Evolutionary conservation across 768 basidiomycete species (phyloP).

Genomic region (Phanerochaete sordida): DNA sequence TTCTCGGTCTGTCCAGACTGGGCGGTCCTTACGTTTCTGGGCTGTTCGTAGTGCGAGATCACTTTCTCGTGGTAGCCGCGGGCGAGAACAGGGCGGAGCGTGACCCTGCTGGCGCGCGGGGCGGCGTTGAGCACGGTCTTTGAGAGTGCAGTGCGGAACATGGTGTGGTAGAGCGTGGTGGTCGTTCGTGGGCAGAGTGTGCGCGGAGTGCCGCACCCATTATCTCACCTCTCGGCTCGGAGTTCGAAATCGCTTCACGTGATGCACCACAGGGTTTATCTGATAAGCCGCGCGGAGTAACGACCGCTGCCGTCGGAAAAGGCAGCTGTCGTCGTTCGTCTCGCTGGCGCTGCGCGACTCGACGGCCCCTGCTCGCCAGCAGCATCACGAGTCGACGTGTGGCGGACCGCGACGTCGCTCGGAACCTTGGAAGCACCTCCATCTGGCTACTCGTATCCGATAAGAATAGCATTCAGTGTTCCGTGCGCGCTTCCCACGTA

Average conservation of each 20-base stretch:
- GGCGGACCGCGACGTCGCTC: too few species aligned
- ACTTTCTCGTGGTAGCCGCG: conserved; percentile 95
- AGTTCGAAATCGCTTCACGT: conserved; percentile 5
- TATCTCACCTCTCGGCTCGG: conserved; percentile 4
- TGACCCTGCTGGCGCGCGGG: conserved; percentile 39
- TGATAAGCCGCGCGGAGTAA: conserved; percentile 6
- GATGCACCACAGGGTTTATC: background rate
- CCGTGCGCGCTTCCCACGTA: too few species aligned
- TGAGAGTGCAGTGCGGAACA: conserved; percentile 65
- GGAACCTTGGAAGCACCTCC: too few species aligned
- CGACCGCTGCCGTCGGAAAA: too few species aligned
- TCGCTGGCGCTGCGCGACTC: too few species aligned
- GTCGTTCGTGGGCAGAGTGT: conserved; percentile 24
- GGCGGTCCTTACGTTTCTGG: conserved; percentile 79
- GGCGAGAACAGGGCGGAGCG: conserved; percentile 47
- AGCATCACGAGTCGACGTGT: too few species aligned
- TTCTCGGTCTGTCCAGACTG: conserved; percentile 29
- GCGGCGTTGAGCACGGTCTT: conserved; percentile 43
- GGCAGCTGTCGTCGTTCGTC: background rate
- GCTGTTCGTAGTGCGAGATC: conserved; percentile 95
- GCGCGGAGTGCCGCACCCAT: conserved; percentile 5
- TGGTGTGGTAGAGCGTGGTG: conserved; percentile 38
- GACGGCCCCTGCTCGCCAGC: too few species aligned
- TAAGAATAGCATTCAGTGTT: too few species aligned
- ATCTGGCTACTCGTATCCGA: too few species aligned